Base-by-base conservation (phyloP, 306 rosid species). In the Rubus idaeus region DNA sequence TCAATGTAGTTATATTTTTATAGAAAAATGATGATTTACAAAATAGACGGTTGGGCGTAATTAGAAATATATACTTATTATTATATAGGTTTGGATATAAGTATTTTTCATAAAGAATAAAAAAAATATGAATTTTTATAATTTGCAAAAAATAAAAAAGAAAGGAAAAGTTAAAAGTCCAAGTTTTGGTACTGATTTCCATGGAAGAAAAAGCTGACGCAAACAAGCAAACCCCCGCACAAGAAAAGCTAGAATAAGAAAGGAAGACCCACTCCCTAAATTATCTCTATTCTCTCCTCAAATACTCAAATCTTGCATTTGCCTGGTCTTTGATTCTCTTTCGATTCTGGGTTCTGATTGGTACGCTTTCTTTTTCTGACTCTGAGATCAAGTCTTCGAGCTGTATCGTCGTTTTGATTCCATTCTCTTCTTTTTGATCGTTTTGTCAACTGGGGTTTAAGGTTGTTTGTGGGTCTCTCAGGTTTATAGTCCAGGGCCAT, bases 171-270 rank as follows among this genome's bases (percentile, higher is more conserved):
- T n/a, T 3, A 11, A 80, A 80, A 56, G 74, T 77, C 63, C 45
- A 51, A 70, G 68, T 9, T 42, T 23, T 55, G 76, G 66, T 55
- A 9, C 5, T 9, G 50, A 66, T 47, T 68, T 76, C 71, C 12
- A 69, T 62, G 44, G 70, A 37, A 74, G 53, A 37, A 60, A 23
- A 53, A 37, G 77, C 61, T n/a, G 66, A 76, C 74, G 70, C 45
- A 70, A 49, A 11, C 79, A 64, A 81, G 30, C 63, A 71, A 80
- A 41, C 73, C 71, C 78, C 70, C 12, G 37, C 35, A 49, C 18
- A 70, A 35, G 5, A 71, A 71, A 30, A 30, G 35, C 35, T 1
- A 30, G 35, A 30, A 30, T 1, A 30, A 20, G 49, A 39, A 20
- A 72, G 40, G 76, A 66, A 78, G 65, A 41, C 44, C 65, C 67